Evolutionary conservation across 208 protist genomes (phyloP), one percentile per base, ranked within the genome.

Genomic region (Trypanosoma avium): DNA sequence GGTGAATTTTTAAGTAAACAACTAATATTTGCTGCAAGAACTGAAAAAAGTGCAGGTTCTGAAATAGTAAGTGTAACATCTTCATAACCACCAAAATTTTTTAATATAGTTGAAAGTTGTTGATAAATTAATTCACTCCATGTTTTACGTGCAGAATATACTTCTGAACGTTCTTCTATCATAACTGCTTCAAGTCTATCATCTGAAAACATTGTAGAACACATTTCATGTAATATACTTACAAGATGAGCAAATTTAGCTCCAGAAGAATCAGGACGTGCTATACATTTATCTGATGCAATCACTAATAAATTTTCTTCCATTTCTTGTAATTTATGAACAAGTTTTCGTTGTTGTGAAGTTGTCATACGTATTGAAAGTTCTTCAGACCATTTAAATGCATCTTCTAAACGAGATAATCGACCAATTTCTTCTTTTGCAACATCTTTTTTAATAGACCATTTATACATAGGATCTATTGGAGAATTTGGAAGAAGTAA

Each of bases 31-130:
- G 77, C 75, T 10, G 90, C 83, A 33, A 96, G 62, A 10, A 83
- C 56, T 19, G 90, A 78, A 24, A 90, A 71, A 36, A 93, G 73
- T 22, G 87, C 84, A n/a, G 87, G 73, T 67, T 92, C 79, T 17
- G 83, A 80, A 58, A 93, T 85, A 59, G 83, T 82, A 30, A 96
- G 69, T 36, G 80, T 88, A 36, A 90, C 85, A 62, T 96, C 90
- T 56, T 96, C 90, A 74, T 96, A 96, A 40, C 90, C 90, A 55
- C 83, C 83, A 65, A 84, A 92, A 35, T 81, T 68, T 42, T 72
- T 65, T 4, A 96, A 67, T 3, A 96, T 46, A 47, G 90, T 72
- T 35, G 60, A 61, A 17, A 86, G 64, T 66, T 93, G 74, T 64
- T 93, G 82, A 55, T 80, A 91, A 29, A 96, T 59, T 19, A 96